Percentiles rank a stretch among this genome's conserved stretches.
phyloP scores from a whole-genome alignment of 306 rosid genomes.

The Luffa aegyptiaca region DNA sequence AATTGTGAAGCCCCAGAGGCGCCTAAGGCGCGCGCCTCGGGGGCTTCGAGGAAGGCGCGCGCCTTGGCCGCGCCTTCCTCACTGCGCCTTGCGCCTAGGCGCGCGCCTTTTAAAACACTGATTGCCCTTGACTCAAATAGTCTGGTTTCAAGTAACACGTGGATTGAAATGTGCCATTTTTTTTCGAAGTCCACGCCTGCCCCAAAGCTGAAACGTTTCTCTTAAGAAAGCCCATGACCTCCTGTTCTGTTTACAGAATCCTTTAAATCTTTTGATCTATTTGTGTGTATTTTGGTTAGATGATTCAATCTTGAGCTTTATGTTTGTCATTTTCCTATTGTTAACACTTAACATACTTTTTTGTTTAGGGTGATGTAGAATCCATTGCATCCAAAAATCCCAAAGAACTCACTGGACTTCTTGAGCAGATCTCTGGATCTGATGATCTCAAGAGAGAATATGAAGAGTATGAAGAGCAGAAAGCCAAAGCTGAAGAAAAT shows the following conservation, averaged over 20 bases:
- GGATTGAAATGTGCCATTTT: neutral
- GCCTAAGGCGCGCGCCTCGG: no score
- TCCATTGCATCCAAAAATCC: slow-evolving; percentile 96
- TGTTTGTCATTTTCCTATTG: neutral
- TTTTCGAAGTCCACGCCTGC: no score
- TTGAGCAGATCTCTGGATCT: slow-evolving; percentile 97
- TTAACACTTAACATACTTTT: neutral
- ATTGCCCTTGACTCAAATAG: neutral
- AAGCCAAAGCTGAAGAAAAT: slow-evolving; percentile 76
- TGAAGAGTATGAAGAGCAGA: slow-evolving; percentile 76
- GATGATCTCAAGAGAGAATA: slow-evolving; percentile 84
- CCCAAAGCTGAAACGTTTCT: neutral
- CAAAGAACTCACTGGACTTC: slow-evolving; percentile 75
- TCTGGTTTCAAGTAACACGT: neutral
- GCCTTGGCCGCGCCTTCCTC: no score
- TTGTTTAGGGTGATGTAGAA: slow-evolving; percentile 88
- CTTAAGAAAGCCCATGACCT: neutral
- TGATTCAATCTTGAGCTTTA: neutral
- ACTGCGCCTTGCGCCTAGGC: no score
- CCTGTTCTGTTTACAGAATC: neutral
- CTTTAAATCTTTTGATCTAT: neutral
- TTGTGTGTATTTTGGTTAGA: neutral
- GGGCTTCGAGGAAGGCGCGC: no score
- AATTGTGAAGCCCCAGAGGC: no score
- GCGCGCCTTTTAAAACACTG: no score